These are phyloP conservation scores for Rauvolfia tetraphylla DNA, from an alignment of 257 asterid species.

Conservation along the genomic window DNA sequence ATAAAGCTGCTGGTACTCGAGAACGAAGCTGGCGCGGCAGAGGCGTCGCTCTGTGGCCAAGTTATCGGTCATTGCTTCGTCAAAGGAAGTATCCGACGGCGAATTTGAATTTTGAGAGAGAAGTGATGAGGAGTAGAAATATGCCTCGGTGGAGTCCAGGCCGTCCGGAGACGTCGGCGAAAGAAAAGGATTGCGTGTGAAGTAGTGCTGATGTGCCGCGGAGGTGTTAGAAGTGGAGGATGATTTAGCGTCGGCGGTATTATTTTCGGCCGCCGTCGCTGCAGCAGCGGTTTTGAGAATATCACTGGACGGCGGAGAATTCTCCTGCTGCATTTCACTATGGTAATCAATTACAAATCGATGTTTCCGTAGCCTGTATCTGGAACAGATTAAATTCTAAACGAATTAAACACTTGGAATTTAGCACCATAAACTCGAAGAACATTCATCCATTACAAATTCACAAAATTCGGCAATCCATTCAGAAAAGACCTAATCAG, in stretches of 20 bases:
- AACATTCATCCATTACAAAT: background rate
- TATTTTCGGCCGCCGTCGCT: background rate
- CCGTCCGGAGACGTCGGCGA: slow-evolving; percentile 45
- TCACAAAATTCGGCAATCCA: background rate
- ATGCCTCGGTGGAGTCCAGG: slow-evolving; percentile 35
- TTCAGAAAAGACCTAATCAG: background rate
- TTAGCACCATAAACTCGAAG: background rate
- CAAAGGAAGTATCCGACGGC: slow-evolving; percentile 45
- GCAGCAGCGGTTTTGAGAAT: slow-evolving; percentile 22
- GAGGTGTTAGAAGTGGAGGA: slow-evolving; percentile 2
- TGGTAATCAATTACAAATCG: background rate
- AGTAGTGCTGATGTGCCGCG: background rate
- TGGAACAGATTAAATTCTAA: background rate
- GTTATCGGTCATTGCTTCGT: slow-evolving; percentile 48
- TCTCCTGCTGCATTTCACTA: slow-evolving; percentile 44
- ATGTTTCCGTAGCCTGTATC: background rate
- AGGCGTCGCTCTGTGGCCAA: slow-evolving; percentile 46
- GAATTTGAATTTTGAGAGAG: slow-evolving; percentile 40
- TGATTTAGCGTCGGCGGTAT: background rate
- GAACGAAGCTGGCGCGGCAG: slow-evolving; percentile 25
- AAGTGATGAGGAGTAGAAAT: slow-evolving; percentile 39
- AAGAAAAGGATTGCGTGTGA: slow-evolving; percentile 41
- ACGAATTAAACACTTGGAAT: background rate
- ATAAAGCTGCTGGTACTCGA: slow-evolving; percentile 18
- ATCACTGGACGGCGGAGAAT: slow-evolving; percentile 16